Base-by-base conservation (phyloP, 169 alveolate genomes). In the Plasmodium vinckei region DNA sequence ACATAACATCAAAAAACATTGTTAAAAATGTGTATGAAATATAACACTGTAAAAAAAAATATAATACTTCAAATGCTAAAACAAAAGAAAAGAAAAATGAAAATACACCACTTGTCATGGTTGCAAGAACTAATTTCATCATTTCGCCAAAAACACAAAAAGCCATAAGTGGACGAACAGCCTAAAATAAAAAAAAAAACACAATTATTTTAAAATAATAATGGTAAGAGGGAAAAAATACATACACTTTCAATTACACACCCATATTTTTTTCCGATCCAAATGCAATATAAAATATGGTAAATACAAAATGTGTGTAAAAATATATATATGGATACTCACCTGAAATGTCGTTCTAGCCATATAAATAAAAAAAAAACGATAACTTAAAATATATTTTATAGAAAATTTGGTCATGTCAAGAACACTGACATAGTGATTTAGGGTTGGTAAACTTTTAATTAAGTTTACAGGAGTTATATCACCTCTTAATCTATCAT, bases 261-360 rank as follows among this genome's bases (percentile, higher is more conserved):
- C 7, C 5, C 19, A 51, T 51, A 51, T 51, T 13, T 51, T 33
- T 33, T 33, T 33, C 42, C 3, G 7, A 7, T 33, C 1, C 42
- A 4, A 33, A 4, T 33, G 4, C 0, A 7, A 33, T 33, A 33
- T 33, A 33, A 33, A 33, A 33, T 33, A 33, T 33, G 42, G 0
- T 15, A 3, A n/a, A 3, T 21, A 15, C 56, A 39, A 44, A 33
- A 21, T 64, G 51, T 46, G 59, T n/a, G 59, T n/a, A n/a, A 51
- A 51, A 51, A 51, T n/a, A n/a, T 2, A 51, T 51, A n/a, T 51
- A 51, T n/a, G 17, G 0, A n/a, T 51, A 69, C 91, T 13, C 64
- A 94, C 97, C 95, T 95, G 97, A 91, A 95, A 95, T 6, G 97
- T 93, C 6, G 97, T 95, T 39, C 97, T 87, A 21, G 97, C 97